Conservation (phyloP, 441 rosid genomes). For the Euphorbia schlechtendalii region DNA sequence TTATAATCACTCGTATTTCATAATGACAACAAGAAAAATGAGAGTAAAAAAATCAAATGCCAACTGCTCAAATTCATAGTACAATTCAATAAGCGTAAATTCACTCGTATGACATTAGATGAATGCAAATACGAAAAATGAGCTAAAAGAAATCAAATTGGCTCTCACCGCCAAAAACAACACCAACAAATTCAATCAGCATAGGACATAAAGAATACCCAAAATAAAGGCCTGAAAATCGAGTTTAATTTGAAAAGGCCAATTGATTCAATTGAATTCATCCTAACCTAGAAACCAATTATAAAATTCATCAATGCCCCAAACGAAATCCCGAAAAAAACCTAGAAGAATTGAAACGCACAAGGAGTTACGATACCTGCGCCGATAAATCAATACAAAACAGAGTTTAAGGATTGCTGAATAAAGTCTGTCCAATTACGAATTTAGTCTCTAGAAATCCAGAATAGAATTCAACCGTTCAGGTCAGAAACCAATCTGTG, state of each 20-base stretch:
- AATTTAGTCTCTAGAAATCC: too few relatives aligned
- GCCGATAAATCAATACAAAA: too few relatives aligned
- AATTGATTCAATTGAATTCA: background rate
- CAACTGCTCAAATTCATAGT: too few relatives aligned
- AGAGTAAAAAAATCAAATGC: too few relatives aligned
- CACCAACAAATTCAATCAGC: background rate
- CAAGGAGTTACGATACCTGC: too few relatives aligned
- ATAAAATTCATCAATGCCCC: slow-evolving; percentile 7
- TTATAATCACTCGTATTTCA: background rate
- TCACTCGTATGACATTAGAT: too few relatives aligned
- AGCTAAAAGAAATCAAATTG: background rate
- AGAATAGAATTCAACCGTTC: too few relatives aligned
- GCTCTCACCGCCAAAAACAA: background rate
- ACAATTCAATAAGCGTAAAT: too few relatives aligned
- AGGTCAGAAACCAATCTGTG: too few relatives aligned
- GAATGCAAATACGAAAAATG: background rate
- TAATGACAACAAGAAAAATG: background rate
- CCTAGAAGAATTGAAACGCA: background rate
- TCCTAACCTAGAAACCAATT: background rate
- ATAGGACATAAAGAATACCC: background rate
- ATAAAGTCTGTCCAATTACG: too few relatives aligned
- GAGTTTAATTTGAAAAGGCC: background rate
- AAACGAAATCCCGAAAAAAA: background rate
- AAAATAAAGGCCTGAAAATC: background rate
- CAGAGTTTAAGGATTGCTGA: too few relatives aligned